Conservation (phyloP, 2,329 filamentous ascomycete species). For the Eutypella sp. region DNA sequence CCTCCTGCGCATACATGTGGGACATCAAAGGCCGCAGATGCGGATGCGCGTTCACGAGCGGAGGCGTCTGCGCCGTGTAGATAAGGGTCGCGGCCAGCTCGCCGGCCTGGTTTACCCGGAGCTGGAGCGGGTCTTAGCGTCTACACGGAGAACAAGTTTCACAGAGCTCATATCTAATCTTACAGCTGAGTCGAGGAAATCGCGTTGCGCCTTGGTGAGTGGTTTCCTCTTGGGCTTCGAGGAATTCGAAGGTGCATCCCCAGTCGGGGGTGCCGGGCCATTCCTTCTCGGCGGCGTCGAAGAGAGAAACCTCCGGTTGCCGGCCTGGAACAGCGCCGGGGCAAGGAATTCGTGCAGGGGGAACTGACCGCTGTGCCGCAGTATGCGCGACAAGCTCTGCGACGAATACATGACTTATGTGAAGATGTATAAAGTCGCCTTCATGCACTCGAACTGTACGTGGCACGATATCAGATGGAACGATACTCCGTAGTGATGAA, state of each 20-base stretch:
- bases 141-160: slow-evolving; percentile 1
- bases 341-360: slow-evolving; percentile 34
- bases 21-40: slow-evolving; percentile 87
- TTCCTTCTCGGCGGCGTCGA: slow-evolving; percentile 15
- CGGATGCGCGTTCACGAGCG: slow-evolving; percentile 73
- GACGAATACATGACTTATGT: slow-evolving; percentile 21
- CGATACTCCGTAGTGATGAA: too few relatives aligned
- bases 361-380: slow-evolving; percentile 15
- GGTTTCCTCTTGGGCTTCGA: slow-evolving; percentile 46
- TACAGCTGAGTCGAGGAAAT: slow-evolving; percentile 72
- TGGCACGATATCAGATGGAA: background rate
- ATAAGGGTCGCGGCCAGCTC: slow-evolving; percentile 96
- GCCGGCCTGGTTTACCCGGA: slow-evolving; percentile 95
- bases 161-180: slow-evolving; percentile 16
- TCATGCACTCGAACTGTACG: background rate
- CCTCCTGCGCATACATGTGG: slow-evolving; percentile 98
- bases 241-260: slow-evolving; percentile 21
- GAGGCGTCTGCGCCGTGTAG: slow-evolving; percentile 82
- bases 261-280: slow-evolving; percentile 15
- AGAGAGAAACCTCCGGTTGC: slow-evolving; percentile 17
- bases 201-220: slow-evolving; percentile 63
- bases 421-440: too few relatives aligned
- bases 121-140: slow-evolving; percentile 36
- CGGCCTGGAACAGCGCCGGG: slow-evolving; percentile 26
- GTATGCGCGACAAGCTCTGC: slow-evolving; percentile 12